A percentile compares a stretch with the other conserved stretches of the same genome.
phyloP scores from a whole-genome alignment of 352 stramenopile genomes.

The Globisporangium nunn region DNA sequence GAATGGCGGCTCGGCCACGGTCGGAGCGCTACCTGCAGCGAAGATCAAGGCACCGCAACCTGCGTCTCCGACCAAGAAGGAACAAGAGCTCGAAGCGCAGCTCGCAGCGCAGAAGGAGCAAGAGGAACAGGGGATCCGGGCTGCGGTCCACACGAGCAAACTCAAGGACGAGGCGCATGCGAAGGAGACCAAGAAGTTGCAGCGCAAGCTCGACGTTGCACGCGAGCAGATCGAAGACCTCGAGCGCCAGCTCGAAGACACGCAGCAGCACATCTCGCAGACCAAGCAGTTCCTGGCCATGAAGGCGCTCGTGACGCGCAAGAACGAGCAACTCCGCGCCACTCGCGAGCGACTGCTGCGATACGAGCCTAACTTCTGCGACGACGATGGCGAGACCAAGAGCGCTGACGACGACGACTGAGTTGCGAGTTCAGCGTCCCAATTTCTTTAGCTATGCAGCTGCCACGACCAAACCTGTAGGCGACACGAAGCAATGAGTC shows the following conservation, averaged over 20 bases:
- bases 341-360: constrained; percentile 58
- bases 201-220: constrained; percentile 50
- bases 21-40: constrained; percentile 6
- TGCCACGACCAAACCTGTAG: too few species aligned
- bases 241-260: constrained; percentile 47
- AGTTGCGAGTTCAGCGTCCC: neutral
- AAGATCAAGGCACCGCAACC: constrained; percentile 3
- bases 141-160: constrained; percentile 36
- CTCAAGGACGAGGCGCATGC: constrained; percentile 41
- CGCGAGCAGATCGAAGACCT: constrained; percentile 49
- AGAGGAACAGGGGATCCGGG: constrained; percentile 41
- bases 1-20: constrained; percentile 19
- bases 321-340: constrained; percentile 74
- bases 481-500: neutral
- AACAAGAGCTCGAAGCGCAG: constrained; percentile 26
- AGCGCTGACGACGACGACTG: constrained; percentile 42
- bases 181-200: constrained; percentile 43
- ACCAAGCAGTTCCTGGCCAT: constrained; percentile 82
- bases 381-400: constrained; percentile 36
- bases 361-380: constrained; percentile 64
- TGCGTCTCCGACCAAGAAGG: constrained; percentile 9
- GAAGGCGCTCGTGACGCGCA: constrained; percentile 74
- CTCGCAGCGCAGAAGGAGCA: constrained; percentile 36
- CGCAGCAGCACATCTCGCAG: constrained; percentile 59
- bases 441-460: too few species aligned